Evolutionary conservation across 2,329 filamentous ascomycete species (phyloP), one percentile per base, ranked within the genome.

Genomic region (Fusarium graminum): DNA sequence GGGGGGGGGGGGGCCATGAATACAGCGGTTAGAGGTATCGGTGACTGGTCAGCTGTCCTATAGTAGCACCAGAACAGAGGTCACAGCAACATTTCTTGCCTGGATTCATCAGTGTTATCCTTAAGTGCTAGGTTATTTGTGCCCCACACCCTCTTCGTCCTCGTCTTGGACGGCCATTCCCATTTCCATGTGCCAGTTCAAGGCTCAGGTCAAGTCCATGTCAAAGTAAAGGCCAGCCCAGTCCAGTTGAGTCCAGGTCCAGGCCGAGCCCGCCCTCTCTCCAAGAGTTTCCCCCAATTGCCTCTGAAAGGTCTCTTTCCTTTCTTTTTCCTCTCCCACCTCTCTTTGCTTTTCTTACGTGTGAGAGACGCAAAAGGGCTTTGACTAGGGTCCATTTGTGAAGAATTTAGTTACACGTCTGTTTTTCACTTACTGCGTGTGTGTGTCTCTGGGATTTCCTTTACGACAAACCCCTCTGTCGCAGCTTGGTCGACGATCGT

Each of bases 131-230:
- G 51, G 29, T 49, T 43, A 41, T 50, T 38, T 16, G 25, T 25
- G 64, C 51, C 46, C 64, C 65, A 67, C 65, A 67, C 65, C 51
- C 46, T 42, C 61, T 42, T 59, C 46, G 26, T 44, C 38, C 13
- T 26, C 26, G 3, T 26, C 28, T 6, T 10, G 22, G 22, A 22
- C 13, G 14, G 7, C 17, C 25, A 17, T 36, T 28, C 16, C 17
- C 28, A 39, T 43, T 63, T 34, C 64, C 39, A 60, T 64, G 63
- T 67, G 47, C 57, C 63, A 66, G 38, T 44, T 55, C 43, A 47
- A 44, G 16, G 28, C 26, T 19, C 28, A 38, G 19, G 19, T 32
- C 29, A 42, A 30, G 28, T 32, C 13, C 29, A 30, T 32, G 43
- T 25, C n/a, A 49, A 32, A 49, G 40, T 39, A n/a, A 50, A 22